A percentile compares a stretch with the other conserved stretches of the same genome.
These are phyloP conservation scores for Fusarium palustre DNA, from an alignment of 2,329 filamentous ascomycete genomes.

Conservation along the genomic window DNA sequence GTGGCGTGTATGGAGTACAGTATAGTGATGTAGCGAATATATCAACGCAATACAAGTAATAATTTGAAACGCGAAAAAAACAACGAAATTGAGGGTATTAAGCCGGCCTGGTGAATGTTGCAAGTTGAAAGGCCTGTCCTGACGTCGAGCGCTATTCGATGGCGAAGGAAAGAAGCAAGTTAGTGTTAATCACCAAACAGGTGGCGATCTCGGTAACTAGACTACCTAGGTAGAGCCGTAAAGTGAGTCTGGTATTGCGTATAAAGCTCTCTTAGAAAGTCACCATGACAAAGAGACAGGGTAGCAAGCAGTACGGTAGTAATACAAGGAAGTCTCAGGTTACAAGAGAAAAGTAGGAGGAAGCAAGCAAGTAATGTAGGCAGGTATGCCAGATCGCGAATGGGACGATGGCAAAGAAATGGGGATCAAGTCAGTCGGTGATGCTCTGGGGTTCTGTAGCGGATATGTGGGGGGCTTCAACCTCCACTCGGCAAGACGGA, in stretches of 20 bases:
- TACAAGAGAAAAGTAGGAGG: conserved; percentile 9
- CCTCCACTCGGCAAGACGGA: conserved; percentile 32
- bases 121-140: conserved; percentile 25
- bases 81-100: conserved; percentile 32
- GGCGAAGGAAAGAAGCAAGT: conserved; percentile 36
- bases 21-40: conserved; percentile 23
- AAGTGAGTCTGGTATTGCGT: conserved; percentile 19
- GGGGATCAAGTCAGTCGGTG: conserved; percentile 42
- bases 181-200: conserved; percentile 41
- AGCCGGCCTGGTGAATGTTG: conserved; percentile 31
- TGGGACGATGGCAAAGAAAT: conserved; percentile 46
- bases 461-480: conserved; percentile 31
- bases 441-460: conserved; percentile 40
- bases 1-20: conserved; percentile 17
- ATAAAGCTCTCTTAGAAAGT: conserved; percentile 40
- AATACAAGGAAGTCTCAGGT: conserved; percentile 15
- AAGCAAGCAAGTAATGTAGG: conserved; percentile 24
- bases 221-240: conserved; percentile 13
- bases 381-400: conserved; percentile 39
- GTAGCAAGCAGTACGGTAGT: conserved; percentile 14
- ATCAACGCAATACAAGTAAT: conserved; percentile 7
- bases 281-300: conserved; percentile 33
- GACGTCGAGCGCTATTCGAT: conserved; percentile 37
- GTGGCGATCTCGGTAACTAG: conserved; percentile 45
- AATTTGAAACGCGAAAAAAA: not conserved